These are phyloP conservation scores for Hypoxylon sp. DNA, from an alignment of 2,329 filamentous ascomycete species.

Conservation along the genomic window DNA sequence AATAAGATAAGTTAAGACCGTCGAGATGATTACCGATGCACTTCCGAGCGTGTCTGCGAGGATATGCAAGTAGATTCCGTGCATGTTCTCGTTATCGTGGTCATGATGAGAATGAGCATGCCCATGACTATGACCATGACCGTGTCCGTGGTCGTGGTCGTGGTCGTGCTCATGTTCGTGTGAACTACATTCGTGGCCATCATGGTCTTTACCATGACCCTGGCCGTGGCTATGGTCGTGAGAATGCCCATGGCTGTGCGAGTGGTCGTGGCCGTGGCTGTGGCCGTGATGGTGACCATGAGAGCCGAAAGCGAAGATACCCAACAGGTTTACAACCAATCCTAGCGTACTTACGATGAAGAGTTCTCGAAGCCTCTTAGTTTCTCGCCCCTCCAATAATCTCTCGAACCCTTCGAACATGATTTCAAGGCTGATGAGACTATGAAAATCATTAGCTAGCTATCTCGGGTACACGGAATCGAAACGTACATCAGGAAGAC, in stretches of 20 bases:
- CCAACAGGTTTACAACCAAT: conserved; percentile 90
- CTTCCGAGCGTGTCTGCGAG: conserved; percentile 95
- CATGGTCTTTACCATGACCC: conserved; percentile 58
- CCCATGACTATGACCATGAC: conserved; percentile 54
- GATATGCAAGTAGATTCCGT: conserved; percentile 96
- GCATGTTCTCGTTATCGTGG: conserved; percentile 91
- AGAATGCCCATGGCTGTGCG: conserved; percentile 55
- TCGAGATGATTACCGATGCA: conserved; percentile 93
- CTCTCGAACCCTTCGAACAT: conserved; percentile 94
- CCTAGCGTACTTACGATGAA: conserved; percentile 90
- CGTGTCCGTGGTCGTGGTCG: conserved; percentile 55
- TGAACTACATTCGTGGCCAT: conserved; percentile 49
- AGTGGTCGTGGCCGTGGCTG: conserved; percentile 59
- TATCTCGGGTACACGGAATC: not conserved
- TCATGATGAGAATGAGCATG: conserved; percentile 57
- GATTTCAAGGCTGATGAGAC: conserved; percentile 94
- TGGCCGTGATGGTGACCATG: conserved; percentile 66
- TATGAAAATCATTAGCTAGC: conserved; percentile 54
- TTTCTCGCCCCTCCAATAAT: conserved; percentile 84
- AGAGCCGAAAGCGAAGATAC: conserved; percentile 86
- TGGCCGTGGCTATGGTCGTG: conserved; percentile 57
- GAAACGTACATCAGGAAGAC: conserved; percentile 86
- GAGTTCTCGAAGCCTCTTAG: conserved; percentile 87
- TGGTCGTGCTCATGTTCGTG: conserved; percentile 55
- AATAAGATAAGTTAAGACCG: conserved; percentile 86